A percentile compares a stretch with the other conserved stretches of the same genome.
These are phyloP conservation scores for Teunomyces atbi DNA, from an alignment of 805 yeast species.

Conservation along the genomic window DNA sequence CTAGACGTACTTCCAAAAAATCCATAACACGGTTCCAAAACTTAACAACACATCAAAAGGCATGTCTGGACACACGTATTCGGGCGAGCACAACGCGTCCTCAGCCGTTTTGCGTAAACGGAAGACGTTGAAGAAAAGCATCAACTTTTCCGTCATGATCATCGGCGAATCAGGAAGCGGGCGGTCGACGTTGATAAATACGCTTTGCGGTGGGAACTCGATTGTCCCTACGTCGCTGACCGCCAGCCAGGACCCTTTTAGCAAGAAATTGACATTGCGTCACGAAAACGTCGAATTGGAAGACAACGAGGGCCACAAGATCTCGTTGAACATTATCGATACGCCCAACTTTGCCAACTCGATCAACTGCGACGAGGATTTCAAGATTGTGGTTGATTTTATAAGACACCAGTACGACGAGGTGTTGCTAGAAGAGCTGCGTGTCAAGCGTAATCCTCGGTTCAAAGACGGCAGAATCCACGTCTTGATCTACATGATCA, in stretches of 20 bases:
- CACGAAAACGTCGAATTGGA: constrained; percentile 83
- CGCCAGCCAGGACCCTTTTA: constrained; percentile 52
- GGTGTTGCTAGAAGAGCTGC: constrained; percentile 73
- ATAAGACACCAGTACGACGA: constrained; percentile 82
- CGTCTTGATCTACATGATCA: constrained; percentile 46
- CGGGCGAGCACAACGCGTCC: constrained; percentile 24
- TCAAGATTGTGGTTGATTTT: constrained; percentile 71
- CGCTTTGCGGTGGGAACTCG: constrained; percentile 78
- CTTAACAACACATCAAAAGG: neutral
- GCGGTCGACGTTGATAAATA: constrained; percentile 88
- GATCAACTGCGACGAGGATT: constrained; percentile 64
- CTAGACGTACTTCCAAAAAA: constrained; percentile 4
- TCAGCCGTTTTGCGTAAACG: constrained; percentile 55
- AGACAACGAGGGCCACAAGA: constrained; percentile 83
- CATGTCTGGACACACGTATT: constrained; percentile 14
- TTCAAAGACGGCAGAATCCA: constrained; percentile 84
- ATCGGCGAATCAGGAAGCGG: constrained; percentile 88
- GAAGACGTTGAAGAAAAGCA: constrained; percentile 77
- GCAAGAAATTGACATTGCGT: constrained; percentile 55
- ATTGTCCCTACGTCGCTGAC: constrained; percentile 74
- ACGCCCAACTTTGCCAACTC: constrained; percentile 84
- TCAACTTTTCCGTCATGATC: constrained; percentile 82
- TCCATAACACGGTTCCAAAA: neutral
- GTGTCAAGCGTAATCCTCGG: constrained; percentile 81
- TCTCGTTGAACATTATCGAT: constrained; percentile 71